Conservation (phyloP, 805 yeast species). For the Lipomyces lipofer region DNA sequence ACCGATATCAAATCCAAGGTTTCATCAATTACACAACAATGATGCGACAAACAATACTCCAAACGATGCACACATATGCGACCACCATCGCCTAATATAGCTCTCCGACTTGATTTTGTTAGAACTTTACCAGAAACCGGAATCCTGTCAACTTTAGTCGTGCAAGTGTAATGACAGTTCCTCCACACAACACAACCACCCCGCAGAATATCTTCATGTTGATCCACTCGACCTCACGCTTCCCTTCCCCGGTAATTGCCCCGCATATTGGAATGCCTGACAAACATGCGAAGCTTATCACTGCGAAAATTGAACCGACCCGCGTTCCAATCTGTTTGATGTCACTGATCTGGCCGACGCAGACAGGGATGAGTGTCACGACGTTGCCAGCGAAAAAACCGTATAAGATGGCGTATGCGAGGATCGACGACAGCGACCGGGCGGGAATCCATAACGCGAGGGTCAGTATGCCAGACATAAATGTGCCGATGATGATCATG, state of each 20-base stretch:
- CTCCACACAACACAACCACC: conserved; percentile 11
- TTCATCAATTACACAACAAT: too few relatives aligned
- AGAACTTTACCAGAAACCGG: conserved; percentile 4
- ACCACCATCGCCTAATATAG: too few relatives aligned
- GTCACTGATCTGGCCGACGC: conserved; percentile 34
- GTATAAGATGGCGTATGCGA: conserved; percentile 36
- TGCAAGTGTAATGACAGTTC: not conserved
- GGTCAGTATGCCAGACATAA: conserved; percentile 36
- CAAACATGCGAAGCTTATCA: conserved; percentile 52
- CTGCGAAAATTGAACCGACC: conserved; percentile 63
- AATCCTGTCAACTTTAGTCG: conserved; percentile 1
- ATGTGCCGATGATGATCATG: conserved; percentile 37
- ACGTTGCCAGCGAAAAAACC: conserved; percentile 40
- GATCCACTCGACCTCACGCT: conserved; percentile 7
- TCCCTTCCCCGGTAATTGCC: conserved; percentile 10
- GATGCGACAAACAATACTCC: too few relatives aligned
- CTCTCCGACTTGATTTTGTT: too few relatives aligned
- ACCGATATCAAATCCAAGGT: too few relatives aligned
- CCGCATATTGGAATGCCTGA: conserved; percentile 38
- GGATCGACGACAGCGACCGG: conserved; percentile 26
- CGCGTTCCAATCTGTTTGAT: conserved; percentile 35
- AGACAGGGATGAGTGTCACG: conserved; percentile 38
- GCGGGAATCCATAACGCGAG: conserved; percentile 31
- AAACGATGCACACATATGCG: too few relatives aligned
- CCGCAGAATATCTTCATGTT: conserved; percentile 13